These are phyloP conservation scores for Chlorella vulgaris DNA, from an alignment of 139 green algal species.

Conservation along the genomic window DNA sequence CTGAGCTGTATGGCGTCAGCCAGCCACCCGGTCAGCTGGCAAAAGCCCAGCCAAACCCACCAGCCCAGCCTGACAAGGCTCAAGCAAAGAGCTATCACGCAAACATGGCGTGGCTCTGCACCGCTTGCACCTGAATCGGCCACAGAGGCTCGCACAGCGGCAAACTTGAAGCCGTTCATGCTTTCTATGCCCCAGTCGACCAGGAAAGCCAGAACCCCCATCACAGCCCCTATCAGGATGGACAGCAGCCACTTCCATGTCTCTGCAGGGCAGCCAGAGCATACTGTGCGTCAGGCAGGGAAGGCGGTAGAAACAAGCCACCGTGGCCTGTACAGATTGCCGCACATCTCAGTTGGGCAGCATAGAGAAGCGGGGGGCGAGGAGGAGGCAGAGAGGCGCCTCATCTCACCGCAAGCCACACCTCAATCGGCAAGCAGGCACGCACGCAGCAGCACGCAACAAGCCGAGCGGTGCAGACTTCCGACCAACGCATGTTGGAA, in stretches of 20 bases:
- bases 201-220: slow-evolving; percentile 62
- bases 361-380: too few relatives aligned
- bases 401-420: too few relatives aligned
- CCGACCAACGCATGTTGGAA: too few relatives aligned
- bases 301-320: not conserved
- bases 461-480: not conserved
- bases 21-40: too few relatives aligned
- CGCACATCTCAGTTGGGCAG: too few relatives aligned
- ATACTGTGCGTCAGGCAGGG: not conserved
- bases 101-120: too few relatives aligned
- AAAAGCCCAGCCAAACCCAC: too few relatives aligned
- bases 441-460: not conserved
- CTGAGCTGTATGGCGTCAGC: too few relatives aligned
- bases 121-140: not conserved
- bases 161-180: slow-evolving; percentile 56
- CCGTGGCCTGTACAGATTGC: too few relatives aligned
- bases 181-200: slow-evolving; percentile 59
- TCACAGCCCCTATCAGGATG: slow-evolving; percentile 58
- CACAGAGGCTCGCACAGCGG: slow-evolving; percentile 30
- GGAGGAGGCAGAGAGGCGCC: too few relatives aligned
- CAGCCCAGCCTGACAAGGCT: too few relatives aligned
- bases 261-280: not conserved
- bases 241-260: slow-evolving; percentile 40
- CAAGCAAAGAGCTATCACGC: too few relatives aligned
- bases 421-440: not conserved